Conservation (phyloP, 306 rosid species). For the Ochetophila trinervis region DNA sequence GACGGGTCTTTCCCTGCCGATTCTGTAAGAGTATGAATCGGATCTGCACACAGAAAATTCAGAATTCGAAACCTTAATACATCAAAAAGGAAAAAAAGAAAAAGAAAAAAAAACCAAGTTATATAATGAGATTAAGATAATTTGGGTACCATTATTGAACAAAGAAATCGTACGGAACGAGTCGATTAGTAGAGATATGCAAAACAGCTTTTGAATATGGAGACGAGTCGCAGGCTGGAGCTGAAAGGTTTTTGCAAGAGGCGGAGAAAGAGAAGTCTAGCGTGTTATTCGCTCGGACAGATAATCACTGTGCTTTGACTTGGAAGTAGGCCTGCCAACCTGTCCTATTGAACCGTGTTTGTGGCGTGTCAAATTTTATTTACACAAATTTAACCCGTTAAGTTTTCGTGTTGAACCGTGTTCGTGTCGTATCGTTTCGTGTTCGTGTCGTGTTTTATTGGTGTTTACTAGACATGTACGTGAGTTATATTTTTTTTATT, state of each 20-base stretch:
- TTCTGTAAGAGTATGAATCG: slow-evolving; percentile 94
- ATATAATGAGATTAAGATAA: neutral
- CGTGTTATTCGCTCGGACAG: neutral
- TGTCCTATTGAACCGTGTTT: too few species aligned
- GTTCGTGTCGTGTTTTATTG: too few species aligned
- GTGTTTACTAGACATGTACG: too few species aligned
- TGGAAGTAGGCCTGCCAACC: too few species aligned
- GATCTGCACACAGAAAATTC: slow-evolving; percentile 52
- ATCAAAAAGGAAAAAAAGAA: too few species aligned
- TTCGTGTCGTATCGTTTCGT: too few species aligned
- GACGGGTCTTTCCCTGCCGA: slow-evolving; percentile 89
- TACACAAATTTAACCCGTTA: too few species aligned
- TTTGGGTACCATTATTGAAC: neutral
- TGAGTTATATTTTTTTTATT: too few species aligned
- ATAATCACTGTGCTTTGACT: neutral
- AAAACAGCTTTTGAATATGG: neutral
- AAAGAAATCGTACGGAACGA: neutral
- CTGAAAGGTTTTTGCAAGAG: neutral
- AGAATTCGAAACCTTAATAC: slow-evolving; percentile 1
- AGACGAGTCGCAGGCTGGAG: neutral
- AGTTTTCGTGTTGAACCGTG: too few species aligned
- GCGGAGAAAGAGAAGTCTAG: neutral
- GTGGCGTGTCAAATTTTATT: too few species aligned
- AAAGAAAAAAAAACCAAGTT: too few species aligned
- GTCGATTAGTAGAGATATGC: neutral